Conservation (phyloP, 2,329 filamentous ascomycete genomes). For the Xylariaceae sp. region DNA sequence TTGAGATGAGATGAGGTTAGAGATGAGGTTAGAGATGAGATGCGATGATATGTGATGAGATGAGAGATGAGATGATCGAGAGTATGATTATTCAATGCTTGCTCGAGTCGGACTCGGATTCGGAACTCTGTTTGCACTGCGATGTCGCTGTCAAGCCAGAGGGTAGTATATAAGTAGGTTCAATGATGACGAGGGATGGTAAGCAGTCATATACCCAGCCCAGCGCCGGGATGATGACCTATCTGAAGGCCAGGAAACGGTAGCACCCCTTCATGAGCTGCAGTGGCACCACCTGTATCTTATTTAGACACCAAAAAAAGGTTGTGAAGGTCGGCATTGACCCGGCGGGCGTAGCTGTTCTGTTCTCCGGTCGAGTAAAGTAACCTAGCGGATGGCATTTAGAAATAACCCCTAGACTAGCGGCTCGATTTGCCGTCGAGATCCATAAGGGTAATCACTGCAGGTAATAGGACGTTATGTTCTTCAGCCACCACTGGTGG, state of each 20-base stretch:
- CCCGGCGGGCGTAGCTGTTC: constrained; percentile 8
- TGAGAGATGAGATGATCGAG: neutral
- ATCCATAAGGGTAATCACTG: constrained; percentile 8
- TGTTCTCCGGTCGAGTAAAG: neutral
- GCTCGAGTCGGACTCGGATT: neutral
- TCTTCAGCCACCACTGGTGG: constrained; percentile 19
- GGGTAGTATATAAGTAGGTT: constrained; percentile 18
- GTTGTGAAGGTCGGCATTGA: constrained; percentile 10
- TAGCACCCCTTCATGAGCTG: constrained; percentile 14
- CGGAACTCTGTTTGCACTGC: neutral
- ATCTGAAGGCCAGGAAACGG: constrained; percentile 5
- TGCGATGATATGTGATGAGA: no score
- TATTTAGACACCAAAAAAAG: constrained; percentile 12
- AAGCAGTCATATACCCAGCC: constrained; percentile 8
- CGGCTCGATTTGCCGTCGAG: constrained; percentile 4
- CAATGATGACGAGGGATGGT: constrained; percentile 7
- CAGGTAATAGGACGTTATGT: constrained; percentile 14
- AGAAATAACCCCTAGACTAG: constrained; percentile 5
- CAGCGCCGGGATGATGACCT: neutral
- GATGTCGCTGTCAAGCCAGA: constrained; percentile 8
- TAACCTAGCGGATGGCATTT: constrained; percentile 6
- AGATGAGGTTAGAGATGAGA: no score
- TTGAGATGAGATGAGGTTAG: no score
- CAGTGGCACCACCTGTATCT: constrained; percentile 20
- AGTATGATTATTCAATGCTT: constrained; percentile 1